Conservation (phyloP, 2,329 filamentous ascomycete species). For the Alternaria viburni region DNA sequence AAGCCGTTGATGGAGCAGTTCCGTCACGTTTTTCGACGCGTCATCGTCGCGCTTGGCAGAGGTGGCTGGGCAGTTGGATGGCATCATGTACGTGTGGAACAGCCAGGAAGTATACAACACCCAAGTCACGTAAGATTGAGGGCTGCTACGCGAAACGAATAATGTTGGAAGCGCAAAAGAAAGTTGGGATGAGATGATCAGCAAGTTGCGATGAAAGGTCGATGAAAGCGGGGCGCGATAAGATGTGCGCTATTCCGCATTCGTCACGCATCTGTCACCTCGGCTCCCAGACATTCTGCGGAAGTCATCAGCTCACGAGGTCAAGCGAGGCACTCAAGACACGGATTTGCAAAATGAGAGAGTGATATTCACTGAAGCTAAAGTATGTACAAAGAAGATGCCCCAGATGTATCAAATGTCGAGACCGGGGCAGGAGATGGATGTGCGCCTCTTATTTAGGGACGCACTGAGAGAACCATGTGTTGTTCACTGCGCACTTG, state of each 20-base stretch:
- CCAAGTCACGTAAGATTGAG: background rate
- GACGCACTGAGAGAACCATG: conserved; percentile 15
- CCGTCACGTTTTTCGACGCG: conserved; percentile 27
- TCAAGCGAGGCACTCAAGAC: background rate
- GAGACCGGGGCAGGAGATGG: background rate
- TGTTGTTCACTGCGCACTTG: conserved; percentile 14
- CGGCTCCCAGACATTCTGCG: background rate
- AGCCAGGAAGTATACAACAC: background rate
- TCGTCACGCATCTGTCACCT: conserved; percentile 6
- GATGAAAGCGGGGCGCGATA: conserved; percentile 10
- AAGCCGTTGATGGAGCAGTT: conserved; percentile 32
- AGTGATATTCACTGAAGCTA: conserved; percentile 9
- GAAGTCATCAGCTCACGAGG: background rate
- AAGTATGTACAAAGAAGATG: conserved; percentile 23
- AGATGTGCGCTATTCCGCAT: conserved; percentile 12
- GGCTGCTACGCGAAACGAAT: background rate
- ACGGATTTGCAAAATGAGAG: background rate
- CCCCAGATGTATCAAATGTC: background rate
- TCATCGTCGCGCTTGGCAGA: conserved; percentile 1
- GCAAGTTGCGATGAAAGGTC: background rate
- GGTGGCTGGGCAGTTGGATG: conserved; percentile 22
- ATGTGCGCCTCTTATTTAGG: background rate
- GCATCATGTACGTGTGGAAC: background rate
- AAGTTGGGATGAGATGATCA: background rate
- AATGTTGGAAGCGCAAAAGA: background rate